Conservation (phyloP, 2,329 filamentous ascomycete species). For the Fusarium foetens region DNA sequence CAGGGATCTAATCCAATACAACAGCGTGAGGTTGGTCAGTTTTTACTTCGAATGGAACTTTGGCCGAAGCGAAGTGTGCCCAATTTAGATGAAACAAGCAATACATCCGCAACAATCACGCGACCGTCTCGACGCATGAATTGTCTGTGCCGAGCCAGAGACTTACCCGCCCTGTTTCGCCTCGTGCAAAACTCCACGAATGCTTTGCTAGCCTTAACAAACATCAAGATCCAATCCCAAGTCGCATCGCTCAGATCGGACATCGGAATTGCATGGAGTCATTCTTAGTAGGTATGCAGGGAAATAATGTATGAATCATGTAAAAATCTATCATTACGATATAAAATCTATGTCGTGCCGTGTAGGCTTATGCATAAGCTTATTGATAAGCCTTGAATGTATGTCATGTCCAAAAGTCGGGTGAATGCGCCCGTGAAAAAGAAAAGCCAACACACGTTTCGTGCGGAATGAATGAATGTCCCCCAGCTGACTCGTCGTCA, state of each 20-base stretch:
- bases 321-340: slow-evolving; percentile 26
- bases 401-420: slow-evolving; percentile 19
- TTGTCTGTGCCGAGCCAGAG: background rate
- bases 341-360: slow-evolving; percentile 34
- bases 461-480: slow-evolving; percentile 3
- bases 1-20: background rate
- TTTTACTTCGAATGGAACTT: background rate
- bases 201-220: background rate
- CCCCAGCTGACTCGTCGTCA: background rate
- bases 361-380: slow-evolving; percentile 18
- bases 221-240: background rate
- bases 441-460: slow-evolving; percentile 1
- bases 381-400: slow-evolving; percentile 7
- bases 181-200: background rate
- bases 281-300: accelerated
- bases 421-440: slow-evolving; percentile 4
- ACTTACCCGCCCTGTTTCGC: background rate
- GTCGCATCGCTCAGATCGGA: background rate
- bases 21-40: background rate
- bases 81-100: slow-evolving; percentile 1
- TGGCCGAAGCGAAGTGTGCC: background rate
- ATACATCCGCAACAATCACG: background rate
- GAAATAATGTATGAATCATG: background rate
- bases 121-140: background rate
- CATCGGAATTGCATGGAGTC: background rate